A percentile compares a stretch with the other conserved stretches of the same genome.
These are phyloP conservation scores for Bacterosira constricta DNA, from an alignment of 108 stramenopile genomes.

Conservation along the genomic window DNA sequence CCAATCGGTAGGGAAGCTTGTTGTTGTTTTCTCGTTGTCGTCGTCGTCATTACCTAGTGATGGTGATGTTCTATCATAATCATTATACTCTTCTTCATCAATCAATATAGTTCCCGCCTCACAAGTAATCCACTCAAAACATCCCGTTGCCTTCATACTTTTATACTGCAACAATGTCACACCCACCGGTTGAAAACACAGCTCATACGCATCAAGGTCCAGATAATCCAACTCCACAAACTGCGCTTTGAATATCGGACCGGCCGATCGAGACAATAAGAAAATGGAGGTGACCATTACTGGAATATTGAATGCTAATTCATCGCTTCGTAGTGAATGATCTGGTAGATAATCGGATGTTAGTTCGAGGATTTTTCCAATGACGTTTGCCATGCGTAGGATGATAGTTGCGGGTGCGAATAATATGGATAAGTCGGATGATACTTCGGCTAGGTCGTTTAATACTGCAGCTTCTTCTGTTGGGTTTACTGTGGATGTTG, in stretches of 20 bases:
- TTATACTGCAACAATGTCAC: slow-evolving; percentile 19
- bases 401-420: not conserved
- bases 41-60: not conserved
- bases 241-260: slow-evolving; percentile 4
- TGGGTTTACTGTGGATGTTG: not conserved
- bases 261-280: not conserved
- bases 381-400: not conserved
- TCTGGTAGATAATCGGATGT: slow-evolving; percentile 23
- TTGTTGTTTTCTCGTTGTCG: too few species aligned
- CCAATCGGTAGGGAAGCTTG: too few species aligned
- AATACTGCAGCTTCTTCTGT: slow-evolving; percentile 6
- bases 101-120: slow-evolving; percentile 13
- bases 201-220: not conserved
- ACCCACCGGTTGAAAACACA: slow-evolving; percentile 20
- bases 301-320: slow-evolving; percentile 9
- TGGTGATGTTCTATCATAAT: not conserved
- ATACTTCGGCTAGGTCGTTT: slow-evolving; percentile 13
- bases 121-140: slow-evolving; percentile 23
- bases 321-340: slow-evolving; percentile 13
- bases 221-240: slow-evolving; percentile 10
- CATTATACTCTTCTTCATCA: slow-evolving; percentile 30
- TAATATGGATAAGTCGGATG: slow-evolving; percentile 1
- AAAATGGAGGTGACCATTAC: slow-evolving; percentile 1
- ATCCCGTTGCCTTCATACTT: slow-evolving; percentile 21
- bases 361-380: slow-evolving; percentile 4